phyloP scores from a whole-genome alignment of 139 green algal genomes.

The Chlorella sp. region DNA sequence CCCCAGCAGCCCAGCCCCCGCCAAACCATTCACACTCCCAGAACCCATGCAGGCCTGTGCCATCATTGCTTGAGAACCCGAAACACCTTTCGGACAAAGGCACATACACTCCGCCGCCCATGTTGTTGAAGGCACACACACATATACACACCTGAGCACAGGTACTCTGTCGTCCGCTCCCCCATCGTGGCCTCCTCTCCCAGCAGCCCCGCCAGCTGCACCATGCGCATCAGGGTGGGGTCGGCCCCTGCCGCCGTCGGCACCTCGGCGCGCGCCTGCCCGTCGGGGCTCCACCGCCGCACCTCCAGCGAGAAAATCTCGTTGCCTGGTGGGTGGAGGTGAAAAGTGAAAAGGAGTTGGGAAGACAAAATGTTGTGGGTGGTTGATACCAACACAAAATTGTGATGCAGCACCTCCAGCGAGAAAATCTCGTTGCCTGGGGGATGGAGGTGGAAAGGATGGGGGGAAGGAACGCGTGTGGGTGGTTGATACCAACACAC shows the following conservation, averaged over 20 bases:
- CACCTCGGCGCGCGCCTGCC: neutral
- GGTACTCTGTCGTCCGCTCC: constrained; percentile 22
- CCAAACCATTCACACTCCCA: neutral
- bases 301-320: constrained; percentile 23
- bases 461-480: no score
- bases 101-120: neutral
- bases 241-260: constrained; percentile 9
- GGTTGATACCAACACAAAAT: no score
- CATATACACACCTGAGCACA: constrained; percentile 24
- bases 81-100: neutral
- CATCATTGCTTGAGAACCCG: neutral
- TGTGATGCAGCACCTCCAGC: constrained; percentile 17
- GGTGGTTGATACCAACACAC: no score
- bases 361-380: no score
- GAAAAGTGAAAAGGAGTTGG: no score
- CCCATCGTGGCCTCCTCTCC: constrained; percentile 11
- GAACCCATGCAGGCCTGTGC: neutral
- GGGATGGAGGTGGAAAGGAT: no score
- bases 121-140: no score
- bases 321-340: constrained; percentile 11
- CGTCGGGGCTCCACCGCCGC: constrained; percentile 28
- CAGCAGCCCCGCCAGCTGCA: constrained; percentile 27
- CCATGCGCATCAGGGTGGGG: constrained; percentile 28
- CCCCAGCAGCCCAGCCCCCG: neutral
- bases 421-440: constrained; percentile 29